Evolutionary conservation across 208 protist species (phyloP).

Genomic region (Acanthamoeba healyi): DNA sequence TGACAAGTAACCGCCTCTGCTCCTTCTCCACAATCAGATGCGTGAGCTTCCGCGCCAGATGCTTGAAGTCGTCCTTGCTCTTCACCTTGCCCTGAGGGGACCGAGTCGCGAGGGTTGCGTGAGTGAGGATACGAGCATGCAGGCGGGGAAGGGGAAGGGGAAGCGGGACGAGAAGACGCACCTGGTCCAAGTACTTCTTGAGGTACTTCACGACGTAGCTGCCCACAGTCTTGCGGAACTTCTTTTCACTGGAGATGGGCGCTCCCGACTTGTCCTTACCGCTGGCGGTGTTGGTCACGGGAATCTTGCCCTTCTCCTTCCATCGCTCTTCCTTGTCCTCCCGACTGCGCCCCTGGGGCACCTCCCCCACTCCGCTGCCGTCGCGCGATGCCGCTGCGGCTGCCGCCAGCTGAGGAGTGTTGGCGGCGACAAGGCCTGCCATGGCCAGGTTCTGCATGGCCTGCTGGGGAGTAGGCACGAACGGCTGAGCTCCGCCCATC

Average conservation of each 20-base stretch:
- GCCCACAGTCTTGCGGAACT: constrained; percentile 58
- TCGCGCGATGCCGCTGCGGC: neutral
- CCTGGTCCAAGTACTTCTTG: constrained; percentile 71
- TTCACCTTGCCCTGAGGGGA: constrained; percentile 20
- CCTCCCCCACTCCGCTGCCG: neutral
- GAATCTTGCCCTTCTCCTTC: constrained; percentile 6
- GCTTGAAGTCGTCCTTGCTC: constrained; percentile 73
- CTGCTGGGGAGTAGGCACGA: neutral
- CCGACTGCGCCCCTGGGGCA: neutral
- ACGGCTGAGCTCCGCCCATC: neutral
- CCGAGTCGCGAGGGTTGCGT: neutral
- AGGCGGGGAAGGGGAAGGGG: neutral
- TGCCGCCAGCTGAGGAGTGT: neutral
- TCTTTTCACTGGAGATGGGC: constrained; percentile 44
- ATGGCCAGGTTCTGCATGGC: neutral
- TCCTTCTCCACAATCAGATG: constrained; percentile 74
- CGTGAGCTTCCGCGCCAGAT: constrained; percentile 73
- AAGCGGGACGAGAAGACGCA: neutral
- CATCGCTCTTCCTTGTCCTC: neutral
- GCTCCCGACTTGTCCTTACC: neutral
- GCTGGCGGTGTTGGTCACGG: neutral
- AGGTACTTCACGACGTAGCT: constrained; percentile 54
- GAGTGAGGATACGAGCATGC: neutral
- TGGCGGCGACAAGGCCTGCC: neutral
- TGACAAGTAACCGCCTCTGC: constrained; percentile 17